Percentiles rank a stretch among this genome's conserved stretches.
phyloP scores from a whole-genome alignment of 495 filamentous ascomycete genomes.

The Penicillium tannophilum region DNA sequence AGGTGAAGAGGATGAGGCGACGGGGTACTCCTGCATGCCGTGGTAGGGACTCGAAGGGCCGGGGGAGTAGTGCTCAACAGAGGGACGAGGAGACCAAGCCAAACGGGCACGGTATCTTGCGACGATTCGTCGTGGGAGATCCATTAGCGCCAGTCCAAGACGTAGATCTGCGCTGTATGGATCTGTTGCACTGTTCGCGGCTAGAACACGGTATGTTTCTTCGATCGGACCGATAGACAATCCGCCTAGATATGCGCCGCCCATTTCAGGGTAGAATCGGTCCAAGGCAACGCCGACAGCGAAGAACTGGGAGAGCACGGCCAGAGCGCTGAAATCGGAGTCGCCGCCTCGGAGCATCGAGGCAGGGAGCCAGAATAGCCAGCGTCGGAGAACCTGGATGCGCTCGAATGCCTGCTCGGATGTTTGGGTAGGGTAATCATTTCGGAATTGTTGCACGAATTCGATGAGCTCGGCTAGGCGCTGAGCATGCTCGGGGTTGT shows the following conservation, averaged over 20 bases:
- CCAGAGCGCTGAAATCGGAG: slow-evolving; percentile 42
- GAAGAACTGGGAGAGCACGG: slow-evolving; percentile 87
- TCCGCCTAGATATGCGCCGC: slow-evolving; percentile 81
- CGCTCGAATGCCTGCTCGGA: slow-evolving; percentile 84
- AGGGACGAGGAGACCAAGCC: slow-evolving; percentile 42
- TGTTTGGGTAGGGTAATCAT: slow-evolving; percentile 70
- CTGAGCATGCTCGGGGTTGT: slow-evolving; percentile 71
- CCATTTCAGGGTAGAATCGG: slow-evolving; percentile 87
- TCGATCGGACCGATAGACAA: slow-evolving; percentile 74
- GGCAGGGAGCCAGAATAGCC: slow-evolving; percentile 94
- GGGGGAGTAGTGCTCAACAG: slow-evolving; percentile 42
- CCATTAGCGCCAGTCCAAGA: slow-evolving; percentile 39
- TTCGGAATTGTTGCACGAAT: slow-evolving; percentile 78
- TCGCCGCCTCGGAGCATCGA: slow-evolving; percentile 63
- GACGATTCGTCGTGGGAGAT: slow-evolving; percentile 40
- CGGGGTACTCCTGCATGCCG: slow-evolving; percentile 35
- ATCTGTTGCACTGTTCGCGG: slow-evolving; percentile 34
- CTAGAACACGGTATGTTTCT: slow-evolving; percentile 66
- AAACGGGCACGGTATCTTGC: slow-evolving; percentile 39
- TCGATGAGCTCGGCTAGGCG: slow-evolving; percentile 76
- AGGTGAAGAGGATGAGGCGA: slow-evolving; percentile 41
- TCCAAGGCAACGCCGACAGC: slow-evolving; percentile 84
- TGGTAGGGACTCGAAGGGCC: slow-evolving; percentile 44
- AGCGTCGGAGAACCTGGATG: slow-evolving; percentile 79
- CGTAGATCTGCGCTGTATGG: slow-evolving; percentile 42